Conservation (phyloP, 2,329 filamentous ascomycete species). For the Colletotrichum nymphaeae region DNA sequence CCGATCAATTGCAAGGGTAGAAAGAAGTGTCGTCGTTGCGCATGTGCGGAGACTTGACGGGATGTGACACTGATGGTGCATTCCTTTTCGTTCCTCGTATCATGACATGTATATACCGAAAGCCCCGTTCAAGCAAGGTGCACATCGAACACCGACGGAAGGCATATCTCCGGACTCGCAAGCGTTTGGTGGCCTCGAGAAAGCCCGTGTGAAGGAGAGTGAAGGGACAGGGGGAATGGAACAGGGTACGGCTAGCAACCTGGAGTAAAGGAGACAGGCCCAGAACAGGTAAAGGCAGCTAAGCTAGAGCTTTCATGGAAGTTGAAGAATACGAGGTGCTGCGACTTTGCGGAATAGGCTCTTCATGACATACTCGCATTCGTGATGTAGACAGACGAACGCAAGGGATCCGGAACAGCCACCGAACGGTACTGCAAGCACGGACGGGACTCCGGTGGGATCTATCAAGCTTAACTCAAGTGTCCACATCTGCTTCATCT, state of each 20-base stretch:
- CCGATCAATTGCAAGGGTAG: too few relatives aligned
- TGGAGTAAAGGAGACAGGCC: neutral
- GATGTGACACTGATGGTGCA: too few relatives aligned
- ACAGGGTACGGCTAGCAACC: neutral
- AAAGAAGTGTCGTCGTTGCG: too few relatives aligned
- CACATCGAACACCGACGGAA: too few relatives aligned
- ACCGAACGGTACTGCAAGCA: slow-evolving; percentile 1
- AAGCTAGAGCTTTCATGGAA: neutral
- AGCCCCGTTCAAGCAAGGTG: too few relatives aligned
- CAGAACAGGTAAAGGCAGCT: neutral
- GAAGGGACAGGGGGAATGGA: neutral
- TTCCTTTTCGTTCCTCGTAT: too few relatives aligned
- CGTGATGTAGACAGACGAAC: neutral
- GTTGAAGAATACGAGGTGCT: neutral
- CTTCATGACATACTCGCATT: neutral
- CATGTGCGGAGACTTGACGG: too few relatives aligned
- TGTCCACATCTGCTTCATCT: too few relatives aligned
- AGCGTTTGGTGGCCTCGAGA: slow-evolving; percentile 13
- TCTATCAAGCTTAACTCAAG: too few relatives aligned
- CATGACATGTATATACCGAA: too few relatives aligned
- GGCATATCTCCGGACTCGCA: neutral
- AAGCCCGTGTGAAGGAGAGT: neutral
- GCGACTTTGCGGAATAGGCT: neutral
- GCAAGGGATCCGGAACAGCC: neutral
- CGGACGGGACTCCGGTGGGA: neutral